Percentiles rank a stretch among this genome's conserved stretches.
phyloP scores from a whole-genome alignment of 306 rosid genomes.

The Pterocarpus macrocarpus region DNA sequence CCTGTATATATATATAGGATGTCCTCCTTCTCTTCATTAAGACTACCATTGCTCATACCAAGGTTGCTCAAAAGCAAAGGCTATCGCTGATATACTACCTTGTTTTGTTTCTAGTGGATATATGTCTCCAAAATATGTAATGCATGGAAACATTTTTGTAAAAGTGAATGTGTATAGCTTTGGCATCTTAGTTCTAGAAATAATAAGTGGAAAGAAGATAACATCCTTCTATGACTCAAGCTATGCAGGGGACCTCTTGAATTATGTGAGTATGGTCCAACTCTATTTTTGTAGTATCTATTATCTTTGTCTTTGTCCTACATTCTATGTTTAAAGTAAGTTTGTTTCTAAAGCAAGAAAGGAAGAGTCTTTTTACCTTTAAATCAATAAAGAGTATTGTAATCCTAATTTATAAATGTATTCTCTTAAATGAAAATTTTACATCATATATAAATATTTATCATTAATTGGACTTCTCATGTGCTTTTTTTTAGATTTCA shows the following conservation, averaged over 20 bases:
- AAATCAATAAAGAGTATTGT: no score
- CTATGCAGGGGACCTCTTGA: constrained; percentile 42
- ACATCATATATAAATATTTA: no score
- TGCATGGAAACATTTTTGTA: constrained; percentile 44
- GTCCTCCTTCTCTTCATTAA: no score
- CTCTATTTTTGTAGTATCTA: neutral
- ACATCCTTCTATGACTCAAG: constrained; percentile 42
- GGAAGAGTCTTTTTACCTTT: no score
- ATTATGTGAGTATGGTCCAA: constrained; percentile 47
- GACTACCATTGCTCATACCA: no score
- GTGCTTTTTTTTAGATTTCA: no score
- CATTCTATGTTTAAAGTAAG: no score
- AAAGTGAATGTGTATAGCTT: constrained; percentile 55
- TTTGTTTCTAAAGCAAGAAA: no score
- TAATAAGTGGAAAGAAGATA: constrained; percentile 52
- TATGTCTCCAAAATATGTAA: constrained; percentile 58
- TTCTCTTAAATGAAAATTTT: no score
- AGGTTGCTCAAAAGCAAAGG: neutral
- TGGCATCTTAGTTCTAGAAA: constrained; percentile 56
- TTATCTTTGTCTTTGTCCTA: neutral
- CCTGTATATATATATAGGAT: no score
- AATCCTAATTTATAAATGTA: no score
- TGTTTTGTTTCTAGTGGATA: constrained; percentile 48
- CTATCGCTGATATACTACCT: neutral
- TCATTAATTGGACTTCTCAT: no score